A percentile compares a stretch with the other conserved stretches of the same genome.
Conservation (phyloP, 345 rosid species). For the Acer yangbiense region DNA sequence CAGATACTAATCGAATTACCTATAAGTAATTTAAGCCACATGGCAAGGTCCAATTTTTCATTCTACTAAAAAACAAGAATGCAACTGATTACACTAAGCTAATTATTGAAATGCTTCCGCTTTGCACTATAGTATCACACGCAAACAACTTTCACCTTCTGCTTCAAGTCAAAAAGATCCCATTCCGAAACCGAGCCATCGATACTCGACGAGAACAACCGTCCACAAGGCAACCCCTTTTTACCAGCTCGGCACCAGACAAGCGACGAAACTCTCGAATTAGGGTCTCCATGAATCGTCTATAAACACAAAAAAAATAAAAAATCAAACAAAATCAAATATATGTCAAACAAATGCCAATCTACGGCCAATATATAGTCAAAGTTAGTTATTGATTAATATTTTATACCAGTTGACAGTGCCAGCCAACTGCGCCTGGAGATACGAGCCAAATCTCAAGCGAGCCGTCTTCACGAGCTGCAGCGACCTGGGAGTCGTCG, state of each 20-base stretch:
- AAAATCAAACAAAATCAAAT: conserved; percentile 7
- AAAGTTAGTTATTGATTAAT: conserved; percentile 2
- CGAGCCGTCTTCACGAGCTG: conserved; percentile 91
- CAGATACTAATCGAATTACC: not conserved
- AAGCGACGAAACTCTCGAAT: conserved; percentile 77
- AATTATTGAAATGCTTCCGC: not conserved
- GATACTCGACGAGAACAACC: conserved; percentile 78
- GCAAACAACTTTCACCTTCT: conserved; percentile 54
- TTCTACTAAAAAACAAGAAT: not conserved
- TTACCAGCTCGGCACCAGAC: conserved; percentile 72
- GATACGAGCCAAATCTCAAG: conserved; percentile 98
- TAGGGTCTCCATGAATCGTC: conserved; percentile 84
- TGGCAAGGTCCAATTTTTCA: not conserved
- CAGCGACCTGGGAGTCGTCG: conserved; percentile 77
- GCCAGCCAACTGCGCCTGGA: conserved; percentile 95
- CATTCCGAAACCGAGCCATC: conserved; percentile 88
- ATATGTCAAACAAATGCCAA: conserved; percentile 9
- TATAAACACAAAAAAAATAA: conserved; percentile 14
- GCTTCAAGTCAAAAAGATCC: conserved; percentile 84
- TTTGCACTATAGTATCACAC: not conserved
- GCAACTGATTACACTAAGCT: not conserved
- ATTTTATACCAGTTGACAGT: conserved; percentile 89
- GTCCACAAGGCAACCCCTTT: conserved; percentile 59
- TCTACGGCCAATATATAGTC: not conserved
- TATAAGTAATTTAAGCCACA: not conserved